phyloP scores from a whole-genome alignment of 768 basidiomycete genomes.

The Zangia roseola region DNA sequence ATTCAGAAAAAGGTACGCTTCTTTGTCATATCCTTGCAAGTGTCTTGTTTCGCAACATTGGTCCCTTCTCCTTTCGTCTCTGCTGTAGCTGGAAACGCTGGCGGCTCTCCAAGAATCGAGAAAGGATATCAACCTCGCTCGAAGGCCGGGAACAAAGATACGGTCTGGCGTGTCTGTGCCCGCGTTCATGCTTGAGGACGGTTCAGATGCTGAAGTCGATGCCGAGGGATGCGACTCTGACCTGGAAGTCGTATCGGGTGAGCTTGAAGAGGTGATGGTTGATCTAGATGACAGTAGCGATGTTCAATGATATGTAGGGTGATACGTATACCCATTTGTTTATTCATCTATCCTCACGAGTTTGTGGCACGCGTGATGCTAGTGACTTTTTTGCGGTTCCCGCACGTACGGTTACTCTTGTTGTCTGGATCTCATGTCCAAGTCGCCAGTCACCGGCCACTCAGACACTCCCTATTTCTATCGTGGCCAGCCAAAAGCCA shows the following conservation, averaged over 20 bases:
- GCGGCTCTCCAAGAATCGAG: conserved; percentile 51
- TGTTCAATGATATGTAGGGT: not conserved
- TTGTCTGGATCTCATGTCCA: no score
- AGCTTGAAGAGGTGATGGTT: conserved; percentile 16
- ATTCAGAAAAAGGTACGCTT: conserved; percentile 58
- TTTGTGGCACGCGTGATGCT: no score
- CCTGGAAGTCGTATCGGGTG: conserved; percentile 4
- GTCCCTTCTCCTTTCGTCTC: not conserved
- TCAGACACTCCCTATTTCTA: no score
- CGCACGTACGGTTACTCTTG: no score
- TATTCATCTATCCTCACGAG: no score
- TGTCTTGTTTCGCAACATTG: not conserved
- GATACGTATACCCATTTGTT: not conserved
- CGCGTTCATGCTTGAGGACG: conserved; percentile 28
- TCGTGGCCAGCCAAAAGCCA: no score
- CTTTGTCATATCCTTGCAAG: not conserved
- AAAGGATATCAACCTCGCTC: conserved; percentile 56
- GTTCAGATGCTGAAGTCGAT: not conserved
- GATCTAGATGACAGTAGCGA: conserved; percentile 25
- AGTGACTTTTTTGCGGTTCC: no score
- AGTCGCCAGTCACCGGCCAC: no score
- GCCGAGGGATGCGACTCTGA: conserved; percentile 13
- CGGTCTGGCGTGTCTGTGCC: conserved; percentile 56
- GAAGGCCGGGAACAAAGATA: conserved; percentile 60
- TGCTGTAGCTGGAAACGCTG: conserved; percentile 52